These are phyloP conservation scores for Zymoseptoria brevis DNA, from an alignment of 2,329 filamentous ascomycete species.

Conservation along the genomic window DNA sequence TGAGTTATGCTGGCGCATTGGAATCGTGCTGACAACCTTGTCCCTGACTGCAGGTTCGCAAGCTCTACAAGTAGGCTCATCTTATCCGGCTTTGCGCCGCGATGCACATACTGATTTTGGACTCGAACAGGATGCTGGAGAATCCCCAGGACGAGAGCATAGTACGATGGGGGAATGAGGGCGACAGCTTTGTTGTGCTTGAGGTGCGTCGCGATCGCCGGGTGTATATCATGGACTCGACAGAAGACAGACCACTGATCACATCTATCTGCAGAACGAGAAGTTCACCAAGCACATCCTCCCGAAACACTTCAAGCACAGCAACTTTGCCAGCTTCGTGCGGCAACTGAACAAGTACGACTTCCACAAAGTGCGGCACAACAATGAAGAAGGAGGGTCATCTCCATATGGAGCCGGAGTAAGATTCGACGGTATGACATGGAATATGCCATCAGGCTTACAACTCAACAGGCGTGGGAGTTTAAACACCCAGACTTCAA, in stretches of 20 bases:
- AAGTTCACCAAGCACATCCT: slow-evolving; percentile 97
- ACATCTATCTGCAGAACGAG: slow-evolving; percentile 61
- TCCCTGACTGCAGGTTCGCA: slow-evolving; percentile 64
- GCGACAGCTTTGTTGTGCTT: slow-evolving; percentile 92
- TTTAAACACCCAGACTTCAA: slow-evolving; percentile 97
- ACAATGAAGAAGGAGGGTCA: slow-evolving; percentile 76
- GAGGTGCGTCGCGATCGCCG: slow-evolving; percentile 54
- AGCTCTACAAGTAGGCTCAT: slow-evolving; percentile 84
- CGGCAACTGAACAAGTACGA: slow-evolving; percentile 57
- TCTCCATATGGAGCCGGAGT: slow-evolving; percentile 77
- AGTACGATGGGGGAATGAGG: slow-evolving; percentile 90
- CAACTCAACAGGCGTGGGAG: slow-evolving; percentile 65
- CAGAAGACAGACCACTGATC: neutral
- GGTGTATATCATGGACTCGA: neutral
- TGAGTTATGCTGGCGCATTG: neutral
- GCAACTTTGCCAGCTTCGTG: slow-evolving; percentile 71
- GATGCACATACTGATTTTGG: slow-evolving; percentile 2
- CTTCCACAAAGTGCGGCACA: slow-evolving; percentile 93
- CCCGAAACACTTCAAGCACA: slow-evolving; percentile 97
- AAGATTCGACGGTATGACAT: slow-evolving; percentile 20
- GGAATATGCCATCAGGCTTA: slow-evolving; percentile 23
- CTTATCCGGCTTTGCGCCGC: neutral
- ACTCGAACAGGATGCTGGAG: slow-evolving; percentile 71
- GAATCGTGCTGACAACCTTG: neutral
- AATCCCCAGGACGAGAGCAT: slow-evolving; percentile 87